phyloP scores from a whole-genome alignment of 805 yeast genomes.

The Metschnikowia cerradonensis region DNA sequence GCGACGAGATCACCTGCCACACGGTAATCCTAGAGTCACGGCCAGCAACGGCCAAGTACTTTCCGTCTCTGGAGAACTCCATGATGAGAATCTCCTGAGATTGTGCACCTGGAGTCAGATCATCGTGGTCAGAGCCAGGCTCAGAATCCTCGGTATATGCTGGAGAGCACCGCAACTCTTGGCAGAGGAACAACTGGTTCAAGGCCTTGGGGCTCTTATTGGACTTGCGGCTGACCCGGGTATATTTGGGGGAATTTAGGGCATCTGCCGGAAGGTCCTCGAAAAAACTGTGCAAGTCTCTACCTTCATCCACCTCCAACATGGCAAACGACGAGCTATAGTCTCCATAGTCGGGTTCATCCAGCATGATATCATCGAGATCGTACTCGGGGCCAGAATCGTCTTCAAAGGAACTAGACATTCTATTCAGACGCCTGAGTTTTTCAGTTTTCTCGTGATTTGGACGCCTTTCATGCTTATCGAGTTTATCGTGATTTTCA shows the following conservation, averaged over 20 bases:
- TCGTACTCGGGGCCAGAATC: slow-evolving; percentile 14
- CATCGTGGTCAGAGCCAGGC: slow-evolving; percentile 25
- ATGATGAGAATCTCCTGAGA: slow-evolving; percentile 62
- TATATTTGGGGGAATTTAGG: slow-evolving; percentile 51
- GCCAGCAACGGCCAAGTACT: slow-evolving; percentile 80
- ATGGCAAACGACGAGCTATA: slow-evolving; percentile 18
- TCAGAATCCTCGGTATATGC: slow-evolving; percentile 1
- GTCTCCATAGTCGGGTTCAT: slow-evolving; percentile 12
- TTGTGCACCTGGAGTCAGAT: neutral
- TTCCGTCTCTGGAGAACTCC: slow-evolving; percentile 76
- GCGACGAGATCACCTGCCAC: slow-evolving; percentile 78
- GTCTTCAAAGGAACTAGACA: slow-evolving; percentile 4
- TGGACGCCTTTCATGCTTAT: too few relatives aligned
- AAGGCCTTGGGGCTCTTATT: slow-evolving; percentile 44
- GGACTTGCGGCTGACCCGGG: slow-evolving; percentile 46
- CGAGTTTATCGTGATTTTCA: too few relatives aligned
- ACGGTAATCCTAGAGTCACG: slow-evolving; percentile 63
- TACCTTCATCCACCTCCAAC: slow-evolving; percentile 8
- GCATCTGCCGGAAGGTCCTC: slow-evolving; percentile 33
- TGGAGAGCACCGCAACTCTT: slow-evolving; percentile 37
- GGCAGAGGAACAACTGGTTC: slow-evolving; percentile 58
- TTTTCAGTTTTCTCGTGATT: too few relatives aligned
- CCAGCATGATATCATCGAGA: slow-evolving; percentile 15
- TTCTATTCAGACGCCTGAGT: too few relatives aligned
- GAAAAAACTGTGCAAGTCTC: slow-evolving; percentile 23